Base-by-base conservation (phyloP, 116 monocot species). In the Cymodocea nodosa region DNA sequence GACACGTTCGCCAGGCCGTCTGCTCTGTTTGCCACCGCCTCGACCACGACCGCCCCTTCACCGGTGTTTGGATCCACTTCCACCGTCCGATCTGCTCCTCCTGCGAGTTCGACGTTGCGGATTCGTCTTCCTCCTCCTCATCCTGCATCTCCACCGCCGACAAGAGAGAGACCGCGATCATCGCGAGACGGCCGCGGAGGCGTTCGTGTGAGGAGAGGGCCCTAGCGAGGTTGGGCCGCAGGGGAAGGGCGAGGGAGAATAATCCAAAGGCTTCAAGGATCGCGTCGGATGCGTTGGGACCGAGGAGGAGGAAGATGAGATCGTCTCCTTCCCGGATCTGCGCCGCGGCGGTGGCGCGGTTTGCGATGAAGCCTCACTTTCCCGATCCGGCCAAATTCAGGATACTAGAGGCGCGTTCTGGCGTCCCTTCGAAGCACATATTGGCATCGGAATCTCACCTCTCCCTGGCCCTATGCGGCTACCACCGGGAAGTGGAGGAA, bases 1-100 rank as follows among this genome's bases (percentile, higher is more conserved):
- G 74, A 35, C 77, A 82, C 57, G 50, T 52, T 5, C 76, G 76
- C 18, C 11, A n/a, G 11, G 15, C 55, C 16, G 2, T 73, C 64
- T 66, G 72, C 64, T 16, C 50, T 20, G 39, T 22, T 19, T 77
- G 77, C 65, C 35, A 12, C 44, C 44, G 12, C 7, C 44, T 44
- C 44, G 44, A 44, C 44, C 44, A 44, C 12, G 44, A 10, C 44
- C 44, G 12, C 44, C 44, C 44, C 9, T 44, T 44, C 44, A 5
- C 44, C 44, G 44, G 44, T 7, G 44, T 44, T 1, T 4, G 44
- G 12, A 8, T 44, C 5, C 44, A 44, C 12, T 44, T 44, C 44
- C 44, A 3, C 44, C 44, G 9, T 7, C 3, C 9, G 44, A 44
- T 44, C 44, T 44, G 44, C 44, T 44, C 44, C 44, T 44, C 44